These are phyloP conservation scores for Simplicillium sp. DNA, from an alignment of 2,329 filamentous ascomycete genomes.

Conservation along the genomic window DNA sequence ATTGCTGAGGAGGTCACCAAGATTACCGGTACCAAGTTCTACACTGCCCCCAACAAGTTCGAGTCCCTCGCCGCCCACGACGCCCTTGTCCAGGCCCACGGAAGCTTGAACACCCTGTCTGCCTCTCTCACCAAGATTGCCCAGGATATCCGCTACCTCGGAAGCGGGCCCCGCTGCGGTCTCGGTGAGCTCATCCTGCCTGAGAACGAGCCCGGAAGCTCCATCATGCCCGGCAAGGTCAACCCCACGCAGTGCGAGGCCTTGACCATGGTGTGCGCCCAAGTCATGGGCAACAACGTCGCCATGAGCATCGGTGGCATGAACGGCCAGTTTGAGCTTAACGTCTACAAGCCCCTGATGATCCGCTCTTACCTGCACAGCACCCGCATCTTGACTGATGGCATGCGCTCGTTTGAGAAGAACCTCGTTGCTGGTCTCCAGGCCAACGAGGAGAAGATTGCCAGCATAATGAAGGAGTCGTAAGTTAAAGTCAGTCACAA, in stretches of 20 bases:
- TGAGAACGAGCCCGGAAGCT: constrained; percentile 95
- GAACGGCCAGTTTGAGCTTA: constrained; percentile 97
- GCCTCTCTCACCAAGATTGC: constrained; percentile 94
- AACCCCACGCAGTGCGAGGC: constrained; percentile 98
- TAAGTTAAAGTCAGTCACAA: constrained; percentile 33
- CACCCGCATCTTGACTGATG: constrained; percentile 76
- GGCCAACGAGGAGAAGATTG: constrained; percentile 90
- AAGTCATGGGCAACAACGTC: constrained; percentile 96
- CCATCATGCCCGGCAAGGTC: constrained; percentile 99
- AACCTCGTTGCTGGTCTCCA: constrained; percentile 81
- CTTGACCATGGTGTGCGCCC: constrained; percentile 92
- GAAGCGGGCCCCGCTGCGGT: constrained; percentile 89
- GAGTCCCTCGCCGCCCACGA: constrained; percentile 95
- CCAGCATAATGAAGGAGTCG: constrained; percentile 87
- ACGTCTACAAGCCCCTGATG: constrained; percentile 96
- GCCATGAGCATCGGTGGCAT: constrained; percentile 90
- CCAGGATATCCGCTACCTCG: constrained; percentile 94
- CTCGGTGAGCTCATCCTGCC: constrained; percentile 88
- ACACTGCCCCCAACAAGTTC: constrained; percentile 98
- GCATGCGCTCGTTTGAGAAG: constrained; percentile 91
- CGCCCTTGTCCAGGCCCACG: constrained; percentile 87
- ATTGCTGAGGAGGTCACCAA: constrained; percentile 85
- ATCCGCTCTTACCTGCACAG: constrained; percentile 95
- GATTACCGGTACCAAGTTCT: constrained; percentile 88
- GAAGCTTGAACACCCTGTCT: constrained; percentile 87